Conservation (phyloP, 139 green algal genomes). For the Chlamydomonas asymmetrica region DNA sequence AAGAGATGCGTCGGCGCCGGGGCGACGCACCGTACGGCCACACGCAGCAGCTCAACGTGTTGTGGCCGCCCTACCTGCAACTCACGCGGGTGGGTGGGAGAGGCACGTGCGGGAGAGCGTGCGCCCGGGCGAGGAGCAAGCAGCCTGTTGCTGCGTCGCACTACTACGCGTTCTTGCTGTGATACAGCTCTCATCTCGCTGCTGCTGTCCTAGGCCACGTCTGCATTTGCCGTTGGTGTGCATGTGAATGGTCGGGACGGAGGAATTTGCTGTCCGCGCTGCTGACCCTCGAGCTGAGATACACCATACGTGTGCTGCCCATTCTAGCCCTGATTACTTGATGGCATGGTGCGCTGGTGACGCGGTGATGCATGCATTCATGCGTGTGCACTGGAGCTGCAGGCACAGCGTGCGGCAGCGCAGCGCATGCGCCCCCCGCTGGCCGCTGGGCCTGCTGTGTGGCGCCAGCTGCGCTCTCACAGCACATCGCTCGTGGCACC, state of each 20-base stretch:
- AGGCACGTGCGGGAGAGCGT: background rate
- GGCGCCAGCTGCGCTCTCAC: background rate
- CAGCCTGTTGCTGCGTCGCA: too few species aligned
- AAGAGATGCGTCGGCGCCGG: slow-evolving; percentile 46
- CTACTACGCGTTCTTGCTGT: too few species aligned
- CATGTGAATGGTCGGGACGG: too few species aligned
- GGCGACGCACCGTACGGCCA: slow-evolving; percentile 52
- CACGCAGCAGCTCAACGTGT: slow-evolving; percentile 48
- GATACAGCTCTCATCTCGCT: too few species aligned
- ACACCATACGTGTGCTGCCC: too few species aligned
- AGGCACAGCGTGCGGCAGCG: slow-evolving; percentile 33
- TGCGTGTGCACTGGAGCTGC: background rate
- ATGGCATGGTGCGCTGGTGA: too few species aligned
- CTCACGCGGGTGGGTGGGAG: slow-evolving; percentile 15
- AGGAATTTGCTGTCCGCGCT: too few species aligned
- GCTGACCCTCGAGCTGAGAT: too few species aligned
- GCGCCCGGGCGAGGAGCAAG: background rate
- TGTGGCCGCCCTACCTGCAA: slow-evolving; percentile 32
- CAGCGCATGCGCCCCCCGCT: slow-evolving; percentile 22
- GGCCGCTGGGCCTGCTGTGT: slow-evolving; percentile 35
- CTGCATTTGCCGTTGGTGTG: too few species aligned
- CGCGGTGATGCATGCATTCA: too few species aligned
- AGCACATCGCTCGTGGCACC: background rate
- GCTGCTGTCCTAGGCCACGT: too few species aligned
- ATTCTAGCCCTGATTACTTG: too few species aligned